Evolutionary conservation across 2,329 filamentous ascomycete species (phyloP), one percentile per base, ranked within the genome.

Genomic region (Thermoascus crustaceus): DNA sequence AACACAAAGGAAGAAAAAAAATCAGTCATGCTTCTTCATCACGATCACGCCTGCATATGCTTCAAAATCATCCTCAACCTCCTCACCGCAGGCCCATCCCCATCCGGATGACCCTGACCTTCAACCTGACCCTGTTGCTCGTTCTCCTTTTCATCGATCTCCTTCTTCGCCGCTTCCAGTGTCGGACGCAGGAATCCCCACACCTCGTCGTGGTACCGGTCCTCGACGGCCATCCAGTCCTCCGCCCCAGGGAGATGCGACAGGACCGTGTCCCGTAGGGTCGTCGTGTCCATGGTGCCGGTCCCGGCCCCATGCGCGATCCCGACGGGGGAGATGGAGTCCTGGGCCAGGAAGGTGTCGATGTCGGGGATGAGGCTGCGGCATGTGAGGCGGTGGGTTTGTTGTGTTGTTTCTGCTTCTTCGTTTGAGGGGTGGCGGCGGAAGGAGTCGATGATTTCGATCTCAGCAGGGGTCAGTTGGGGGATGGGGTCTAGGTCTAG

Each of bases 151-250:
- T 63, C 53, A 31, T 71, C 60, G 13, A 82, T 55, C 51, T 84
- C 79, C 30, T 58, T 57, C 38, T 62, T 64, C 3, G 79, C 80
- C 41, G 74, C 68, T 32, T 66, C 60, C 7, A 78, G 69, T 21
- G 81, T 59, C 3, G 71, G 66, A 19, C 67, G 58, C 13, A 83
- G 54, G 38, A 75, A 76, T 13, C 80, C 80, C 80, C 80, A 84
- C 16, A 84, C 78, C 37, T 82, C 74, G 50, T 82, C 76, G 32
- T 58, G 53, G 39, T 62, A 62, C 23, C 50, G 44, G 23, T 61
- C 57, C 35, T 62, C 56, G 2, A 61, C 55, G 8, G 40, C 41
- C 7, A 62, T 22, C 58, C 57, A 55, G 22, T 58, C 52, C 24
- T 41, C 45, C 7, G 56, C 54, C 1, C 58, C 57, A 2, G 57